Evolutionary conservation across 2,329 filamentous ascomycete genomes (phyloP).

Genomic region (Ceratocystis cacaofunesta): DNA sequence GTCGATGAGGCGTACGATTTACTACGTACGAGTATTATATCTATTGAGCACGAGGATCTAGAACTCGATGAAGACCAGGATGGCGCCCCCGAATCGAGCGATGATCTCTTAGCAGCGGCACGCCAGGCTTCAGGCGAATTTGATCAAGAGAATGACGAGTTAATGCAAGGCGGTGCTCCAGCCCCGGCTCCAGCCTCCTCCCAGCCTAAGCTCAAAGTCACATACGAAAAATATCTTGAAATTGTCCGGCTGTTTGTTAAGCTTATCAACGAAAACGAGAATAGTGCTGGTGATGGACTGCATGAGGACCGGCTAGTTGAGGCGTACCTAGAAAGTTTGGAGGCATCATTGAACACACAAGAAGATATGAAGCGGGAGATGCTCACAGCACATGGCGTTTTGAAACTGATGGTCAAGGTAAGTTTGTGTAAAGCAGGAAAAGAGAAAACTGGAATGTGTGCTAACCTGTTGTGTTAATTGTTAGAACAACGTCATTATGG

Average conservation of each 20-base stretch:
- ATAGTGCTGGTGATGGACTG: constrained; percentile 61
- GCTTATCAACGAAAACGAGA: constrained; percentile 71
- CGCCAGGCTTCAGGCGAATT: constrained; percentile 36
- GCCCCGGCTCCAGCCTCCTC: constrained; percentile 32
- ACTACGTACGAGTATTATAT: constrained; percentile 87
- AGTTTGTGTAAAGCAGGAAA: constrained; percentile 23
- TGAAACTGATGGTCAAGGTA: constrained; percentile 95
- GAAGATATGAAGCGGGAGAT: constrained; percentile 69
- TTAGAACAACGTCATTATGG: constrained; percentile 76
- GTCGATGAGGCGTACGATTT: constrained; percentile 87
- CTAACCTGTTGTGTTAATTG: constrained; percentile 30
- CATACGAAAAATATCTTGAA: constrained; percentile 84
- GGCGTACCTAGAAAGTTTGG: constrained; percentile 88
- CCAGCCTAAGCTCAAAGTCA: constrained; percentile 66
- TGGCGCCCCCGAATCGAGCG: constrained; percentile 25
- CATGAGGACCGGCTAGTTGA: constrained; percentile 66
- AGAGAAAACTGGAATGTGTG: constrained; percentile 17
- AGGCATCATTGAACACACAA: constrained; percentile 64
- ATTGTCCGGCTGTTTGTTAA: constrained; percentile 79
- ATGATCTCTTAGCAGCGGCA: constrained; percentile 27
- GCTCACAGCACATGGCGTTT: constrained; percentile 61
- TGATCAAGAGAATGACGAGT: constrained; percentile 23
- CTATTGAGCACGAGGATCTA: constrained; percentile 92
- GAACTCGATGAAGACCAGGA: constrained; percentile 71
- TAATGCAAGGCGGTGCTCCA: constrained; percentile 21